Base-by-base conservation (phyloP, 768 basidiomycete genomes). In the Pisolithus tinctorius region DNA sequence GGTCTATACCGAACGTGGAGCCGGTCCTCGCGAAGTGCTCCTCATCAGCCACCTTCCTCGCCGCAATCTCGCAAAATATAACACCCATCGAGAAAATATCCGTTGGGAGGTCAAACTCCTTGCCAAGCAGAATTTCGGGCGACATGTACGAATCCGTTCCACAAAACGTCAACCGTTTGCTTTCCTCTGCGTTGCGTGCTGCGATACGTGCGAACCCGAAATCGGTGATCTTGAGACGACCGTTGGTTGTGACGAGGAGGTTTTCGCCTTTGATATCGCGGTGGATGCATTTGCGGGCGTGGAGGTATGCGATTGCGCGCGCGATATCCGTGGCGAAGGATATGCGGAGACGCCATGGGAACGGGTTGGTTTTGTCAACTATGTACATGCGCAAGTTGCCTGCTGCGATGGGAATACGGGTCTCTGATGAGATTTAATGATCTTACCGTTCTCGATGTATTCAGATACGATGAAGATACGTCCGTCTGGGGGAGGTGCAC, bases 201-300 rank as follows among this genome's bases (percentile, higher is more conserved):
- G 92, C 92, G 60, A 98, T 96, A 34, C 95, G 80, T 4, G 93
- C 93, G 60, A 97, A 95, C 1, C 95, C 95, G 69, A 99, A 99
- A 63, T 99, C 95, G n/a, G 94, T 96, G 59, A 97, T 86, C 73
- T 98, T 99, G 62, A 98, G 77, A 41, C 95, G 83, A 20, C 92
- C 90, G 61, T 99, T 99, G 36, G 85, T 72, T 0, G 94, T 97
- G 20, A 97, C 84, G n/a, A 98, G 81, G 26, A 98, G 77, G 59
- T 99, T 99, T 72, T 98, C 95, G 36, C 93, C 94, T 68, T 99
- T 99, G 57, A 99, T 77, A 69, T 99, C 95, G 29, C 85, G 83
- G 59, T 88, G 86, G 55, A 88, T 88, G 67, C 86, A 87, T 65
- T 90, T 88, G 39, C 95, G 81, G 13, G 95, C 94, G 59, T 98